phyloP scores from a whole-genome alignment of 129 eudicot genomes.

The Helianthus tuberosus region DNA sequence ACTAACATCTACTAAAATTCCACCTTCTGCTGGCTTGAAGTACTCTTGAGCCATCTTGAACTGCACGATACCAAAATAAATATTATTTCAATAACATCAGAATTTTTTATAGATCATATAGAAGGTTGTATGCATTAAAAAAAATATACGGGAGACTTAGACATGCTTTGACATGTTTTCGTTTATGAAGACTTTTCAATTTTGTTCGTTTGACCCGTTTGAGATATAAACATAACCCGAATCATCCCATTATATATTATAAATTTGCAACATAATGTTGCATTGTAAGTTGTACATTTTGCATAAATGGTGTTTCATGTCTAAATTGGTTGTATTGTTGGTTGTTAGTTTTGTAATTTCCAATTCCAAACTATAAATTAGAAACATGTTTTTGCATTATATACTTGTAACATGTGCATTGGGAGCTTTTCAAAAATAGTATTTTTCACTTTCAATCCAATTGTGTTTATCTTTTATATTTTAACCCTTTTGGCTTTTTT shows the following conservation, averaged over 20 bases:
- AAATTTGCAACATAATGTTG: too few relatives aligned
- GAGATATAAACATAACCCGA: neutral
- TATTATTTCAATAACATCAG: neutral
- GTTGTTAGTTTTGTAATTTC: too few relatives aligned
- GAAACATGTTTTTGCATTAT: too few relatives aligned
- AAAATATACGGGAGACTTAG: neutral
- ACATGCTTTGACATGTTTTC: neutral
- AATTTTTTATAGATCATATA: neutral
- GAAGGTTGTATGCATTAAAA: neutral
- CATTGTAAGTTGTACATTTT: too few relatives aligned
- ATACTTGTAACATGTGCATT: too few relatives aligned
- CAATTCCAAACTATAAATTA: too few relatives aligned
- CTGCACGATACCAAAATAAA: slow-evolving; percentile 39
- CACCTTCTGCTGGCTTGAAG: slow-evolving; percentile 85
- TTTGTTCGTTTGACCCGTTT: neutral
- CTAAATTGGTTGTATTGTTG: too few relatives aligned
- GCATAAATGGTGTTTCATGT: too few relatives aligned
- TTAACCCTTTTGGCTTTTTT: too few relatives aligned
- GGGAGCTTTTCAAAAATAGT: too few relatives aligned
- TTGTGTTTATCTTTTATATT: too few relatives aligned
- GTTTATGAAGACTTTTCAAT: neutral
- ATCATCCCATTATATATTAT: neutral
- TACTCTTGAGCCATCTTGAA: slow-evolving; percentile 94
- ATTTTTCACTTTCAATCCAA: too few relatives aligned
- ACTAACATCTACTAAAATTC: slow-evolving; percentile 85